phyloP scores from a whole-genome alignment of 306 rosid species.

The Sophora flavescens region DNA sequence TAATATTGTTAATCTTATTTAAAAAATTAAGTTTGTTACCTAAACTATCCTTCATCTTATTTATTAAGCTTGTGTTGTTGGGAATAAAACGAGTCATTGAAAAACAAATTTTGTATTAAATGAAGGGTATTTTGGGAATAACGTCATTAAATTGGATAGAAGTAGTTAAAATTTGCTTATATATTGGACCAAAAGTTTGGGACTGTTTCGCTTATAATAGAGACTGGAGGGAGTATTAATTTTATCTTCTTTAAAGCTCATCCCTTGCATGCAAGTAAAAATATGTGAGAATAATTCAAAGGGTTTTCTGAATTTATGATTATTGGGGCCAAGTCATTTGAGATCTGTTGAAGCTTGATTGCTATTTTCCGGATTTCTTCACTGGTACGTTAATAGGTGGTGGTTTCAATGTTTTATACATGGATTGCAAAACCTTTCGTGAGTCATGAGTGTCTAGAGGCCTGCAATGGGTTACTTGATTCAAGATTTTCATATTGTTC shows the following conservation, averaged over 20 bases:
- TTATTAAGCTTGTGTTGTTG: too few relatives aligned
- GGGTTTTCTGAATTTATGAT: constrained; percentile 34
- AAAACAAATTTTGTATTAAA: too few relatives aligned
- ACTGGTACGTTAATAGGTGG: background rate
- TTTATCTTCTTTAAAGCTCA: constrained; percentile 27
- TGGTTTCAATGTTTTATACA: constrained; percentile 29
- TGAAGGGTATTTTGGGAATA: too few relatives aligned
- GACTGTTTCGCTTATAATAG: too few relatives aligned
- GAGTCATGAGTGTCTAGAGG: constrained; percentile 34
- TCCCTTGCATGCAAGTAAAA: constrained; percentile 6
- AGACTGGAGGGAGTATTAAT: background rate
- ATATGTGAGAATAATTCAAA: constrained; percentile 26
- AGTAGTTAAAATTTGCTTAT: too few relatives aligned
- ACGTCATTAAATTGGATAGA: too few relatives aligned
- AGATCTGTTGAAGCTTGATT: constrained; percentile 29
- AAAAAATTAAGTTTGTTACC: too few relatives aligned
- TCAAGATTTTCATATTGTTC: constrained; percentile 14
- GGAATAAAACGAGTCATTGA: too few relatives aligned
- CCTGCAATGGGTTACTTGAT: constrained; percentile 11
- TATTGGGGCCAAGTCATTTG: constrained; percentile 1
- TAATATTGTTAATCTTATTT: too few relatives aligned
- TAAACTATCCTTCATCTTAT: too few relatives aligned
- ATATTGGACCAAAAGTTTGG: too few relatives aligned
- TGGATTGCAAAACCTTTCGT: constrained; percentile 23
- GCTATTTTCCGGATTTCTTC: constrained; percentile 16